Percentiles rank a stretch among this genome's conserved stretches.
phyloP scores from a whole-genome alignment of 805 yeast genomes.

The Hanseniaspora guilliermondii region DNA sequence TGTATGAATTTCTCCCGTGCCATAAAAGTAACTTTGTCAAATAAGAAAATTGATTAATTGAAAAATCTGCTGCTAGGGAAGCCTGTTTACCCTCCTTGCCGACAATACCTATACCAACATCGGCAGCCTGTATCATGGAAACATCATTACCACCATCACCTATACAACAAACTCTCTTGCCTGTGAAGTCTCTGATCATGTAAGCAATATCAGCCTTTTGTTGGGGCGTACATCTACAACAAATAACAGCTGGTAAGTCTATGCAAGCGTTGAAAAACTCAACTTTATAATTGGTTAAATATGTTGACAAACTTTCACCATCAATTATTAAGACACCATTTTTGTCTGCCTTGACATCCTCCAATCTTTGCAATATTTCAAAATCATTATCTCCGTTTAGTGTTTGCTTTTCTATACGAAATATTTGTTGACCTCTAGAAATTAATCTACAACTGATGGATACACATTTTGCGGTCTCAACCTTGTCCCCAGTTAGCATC shows the following conservation, averaged over 20 bases:
- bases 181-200: constrained; percentile 63
- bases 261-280: constrained; percentile 74
- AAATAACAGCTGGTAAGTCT: constrained; percentile 82
- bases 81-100: constrained; percentile 99
- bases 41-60: constrained; percentile 82
- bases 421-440: constrained; percentile 86
- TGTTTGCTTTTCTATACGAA: constrained; percentile 56
- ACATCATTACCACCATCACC: constrained; percentile 99
- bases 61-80: constrained; percentile 91
- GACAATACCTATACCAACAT: constrained; percentile 97
- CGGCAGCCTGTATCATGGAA: constrained; percentile 96
- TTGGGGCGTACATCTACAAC: constrained; percentile 97
- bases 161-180: constrained; percentile 87
- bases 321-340: constrained; percentile 67
- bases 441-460: constrained; percentile 91
- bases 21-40: constrained; percentile 75
- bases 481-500: constrained; percentile 99
- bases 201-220: constrained; percentile 93
- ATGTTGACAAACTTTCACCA: constrained; percentile 76
- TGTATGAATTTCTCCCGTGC: constrained; percentile 98
- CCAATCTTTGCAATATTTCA: constrained; percentile 67
- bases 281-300: constrained; percentile 45
- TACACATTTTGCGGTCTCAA: constrained; percentile 95
- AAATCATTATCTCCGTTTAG: constrained; percentile 38
- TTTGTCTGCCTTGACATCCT: constrained; percentile 42